Evolutionary conservation across 495 filamentous ascomycete species (phyloP).

Genomic region (Podospora pseudocomata): DNA sequence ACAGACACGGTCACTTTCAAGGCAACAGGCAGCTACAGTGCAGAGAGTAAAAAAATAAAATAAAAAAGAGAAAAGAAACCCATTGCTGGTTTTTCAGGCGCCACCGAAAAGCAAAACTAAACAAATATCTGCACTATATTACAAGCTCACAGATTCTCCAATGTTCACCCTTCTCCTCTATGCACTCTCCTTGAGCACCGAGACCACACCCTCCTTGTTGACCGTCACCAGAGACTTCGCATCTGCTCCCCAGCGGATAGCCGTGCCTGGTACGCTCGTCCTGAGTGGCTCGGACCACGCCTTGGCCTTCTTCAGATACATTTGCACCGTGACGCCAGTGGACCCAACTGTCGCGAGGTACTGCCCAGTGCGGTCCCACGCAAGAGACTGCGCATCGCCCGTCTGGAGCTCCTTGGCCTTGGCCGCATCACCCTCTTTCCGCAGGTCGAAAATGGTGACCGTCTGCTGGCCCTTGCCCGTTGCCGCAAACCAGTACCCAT

Average conservation of each 20-base stretch:
- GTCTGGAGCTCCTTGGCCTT: slow-evolving; percentile 77
- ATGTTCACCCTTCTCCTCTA: slow-evolving; percentile 6
- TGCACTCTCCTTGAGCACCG: slow-evolving; percentile 49
- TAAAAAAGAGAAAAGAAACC: neutral
- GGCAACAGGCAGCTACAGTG: no score
- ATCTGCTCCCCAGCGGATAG: slow-evolving; percentile 69
- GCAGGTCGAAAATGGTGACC: slow-evolving; percentile 85
- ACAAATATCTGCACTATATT: neutral
- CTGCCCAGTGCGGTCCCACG: slow-evolving; percentile 94
- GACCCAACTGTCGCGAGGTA: slow-evolving; percentile 81
- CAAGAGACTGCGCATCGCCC: slow-evolving; percentile 67
- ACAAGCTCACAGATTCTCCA: slow-evolving; percentile 1
- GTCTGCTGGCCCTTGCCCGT: slow-evolving; percentile 66
- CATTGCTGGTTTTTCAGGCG: neutral
- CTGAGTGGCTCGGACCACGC: slow-evolving; percentile 83
- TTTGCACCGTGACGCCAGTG: slow-evolving; percentile 77
- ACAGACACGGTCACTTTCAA: no score
- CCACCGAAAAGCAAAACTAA: neutral
- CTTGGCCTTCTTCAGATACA: slow-evolving; percentile 79
- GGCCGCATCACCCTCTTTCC: slow-evolving; percentile 73
- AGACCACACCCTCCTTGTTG: slow-evolving; percentile 69
- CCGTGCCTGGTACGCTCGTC: slow-evolving; percentile 66
- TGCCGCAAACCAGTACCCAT: slow-evolving; percentile 91
- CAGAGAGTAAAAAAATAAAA: neutral
- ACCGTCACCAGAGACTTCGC: slow-evolving; percentile 73